Percentiles rank a stretch among this genome's conserved stretches.
Conservation (phyloP, 371 early-diverging fungal species). For the Circinella minor region DNA sequence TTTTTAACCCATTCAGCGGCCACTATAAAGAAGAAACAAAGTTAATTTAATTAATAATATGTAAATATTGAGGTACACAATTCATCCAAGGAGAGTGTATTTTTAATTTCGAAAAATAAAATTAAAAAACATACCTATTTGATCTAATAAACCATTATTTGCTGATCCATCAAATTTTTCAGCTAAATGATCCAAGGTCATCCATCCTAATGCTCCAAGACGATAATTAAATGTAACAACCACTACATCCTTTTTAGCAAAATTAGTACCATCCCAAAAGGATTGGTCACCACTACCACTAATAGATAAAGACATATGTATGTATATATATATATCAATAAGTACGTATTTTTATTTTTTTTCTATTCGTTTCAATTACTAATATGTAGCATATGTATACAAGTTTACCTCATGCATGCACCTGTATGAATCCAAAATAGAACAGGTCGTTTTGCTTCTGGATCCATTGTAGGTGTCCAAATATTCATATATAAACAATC, state of each 20-base stretch:
- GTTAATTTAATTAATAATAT: too few species aligned
- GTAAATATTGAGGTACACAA: too few species aligned
- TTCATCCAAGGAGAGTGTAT: too few species aligned
- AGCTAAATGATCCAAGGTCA: constrained; percentile 35
- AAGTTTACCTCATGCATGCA: constrained; percentile 32
- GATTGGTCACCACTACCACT: constrained; percentile 41
- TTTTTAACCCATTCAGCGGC: constrained; percentile 23
- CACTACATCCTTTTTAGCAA: constrained; percentile 36
- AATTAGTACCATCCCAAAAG: constrained; percentile 43
- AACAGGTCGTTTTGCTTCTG: constrained; percentile 30
- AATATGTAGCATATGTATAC: too few species aligned
- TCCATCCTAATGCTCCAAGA: constrained; percentile 41
- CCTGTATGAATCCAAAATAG: constrained; percentile 46
- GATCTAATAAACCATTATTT: constrained; percentile 42
- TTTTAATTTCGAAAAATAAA: background rate
- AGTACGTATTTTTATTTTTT: too few species aligned
- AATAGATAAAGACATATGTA: background rate
- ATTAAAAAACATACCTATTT: constrained; percentile 19
- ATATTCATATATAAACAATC: constrained; percentile 45
- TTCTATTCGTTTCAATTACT: too few species aligned
- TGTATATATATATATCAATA: too few species aligned
- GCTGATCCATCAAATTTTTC: constrained; percentile 23
- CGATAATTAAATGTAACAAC: constrained; percentile 47
- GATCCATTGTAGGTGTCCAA: constrained; percentile 29
- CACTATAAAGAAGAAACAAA: constrained; percentile 16